phyloP scores from a whole-genome alignment of 2,329 filamentous ascomycete genomes.

The Trichoderma sp. region DNA sequence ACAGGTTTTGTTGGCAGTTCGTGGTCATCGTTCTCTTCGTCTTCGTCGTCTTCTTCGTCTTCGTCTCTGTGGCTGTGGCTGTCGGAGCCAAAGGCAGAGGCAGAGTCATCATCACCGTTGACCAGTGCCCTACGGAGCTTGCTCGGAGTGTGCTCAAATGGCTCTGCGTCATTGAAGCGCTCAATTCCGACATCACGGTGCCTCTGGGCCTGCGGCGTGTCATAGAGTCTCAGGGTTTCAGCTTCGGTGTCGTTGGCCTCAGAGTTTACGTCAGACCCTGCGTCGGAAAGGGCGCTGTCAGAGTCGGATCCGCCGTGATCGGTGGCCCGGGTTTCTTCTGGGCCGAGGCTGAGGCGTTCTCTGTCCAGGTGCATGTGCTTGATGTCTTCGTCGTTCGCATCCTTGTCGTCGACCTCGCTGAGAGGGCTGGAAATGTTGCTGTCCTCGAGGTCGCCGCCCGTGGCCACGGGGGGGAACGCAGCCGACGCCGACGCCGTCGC shows the following conservation, averaged over 20 bases:
- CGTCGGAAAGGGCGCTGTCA: constrained; percentile 59
- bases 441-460: constrained; percentile 55
- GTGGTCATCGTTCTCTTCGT: constrained; percentile 42
- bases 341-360: constrained; percentile 35
- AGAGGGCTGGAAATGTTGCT: constrained; percentile 85
- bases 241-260: constrained; percentile 73
- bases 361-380: constrained; percentile 56
- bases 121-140: constrained; percentile 63
- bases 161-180: constrained; percentile 54
- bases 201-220: constrained; percentile 73
- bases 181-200: constrained; percentile 63
- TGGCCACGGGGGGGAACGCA: constrained; percentile 48
- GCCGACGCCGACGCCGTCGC: constrained; percentile 53
- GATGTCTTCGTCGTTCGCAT: constrained; percentile 68
- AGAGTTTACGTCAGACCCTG: constrained; percentile 44
- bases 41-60: constrained; percentile 40
- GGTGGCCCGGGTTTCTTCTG: constrained; percentile 32
- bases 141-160: constrained; percentile 70
- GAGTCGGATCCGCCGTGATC: constrained; percentile 45
- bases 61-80: constrained; percentile 31
- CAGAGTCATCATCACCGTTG: constrained; percentile 44
- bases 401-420: constrained; percentile 85
- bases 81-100: constrained; percentile 44
- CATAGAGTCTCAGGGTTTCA: constrained; percentile 89
- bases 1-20: constrained; percentile 39